These are phyloP conservation scores for Saccharomyces eubayanus DNA, from an alignment of 805 yeast genomes.

Conservation along the genomic window DNA sequence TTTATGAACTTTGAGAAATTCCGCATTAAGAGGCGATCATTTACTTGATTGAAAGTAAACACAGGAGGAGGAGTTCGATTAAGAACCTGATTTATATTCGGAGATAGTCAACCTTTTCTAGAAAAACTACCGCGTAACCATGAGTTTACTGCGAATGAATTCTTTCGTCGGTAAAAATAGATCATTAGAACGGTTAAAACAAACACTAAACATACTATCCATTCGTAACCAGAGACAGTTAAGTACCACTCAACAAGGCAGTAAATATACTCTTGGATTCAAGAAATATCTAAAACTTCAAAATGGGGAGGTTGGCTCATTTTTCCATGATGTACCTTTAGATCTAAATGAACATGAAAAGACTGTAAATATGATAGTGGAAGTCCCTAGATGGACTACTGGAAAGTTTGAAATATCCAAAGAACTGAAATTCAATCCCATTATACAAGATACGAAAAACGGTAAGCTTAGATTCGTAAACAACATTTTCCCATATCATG, in stretches of 20 bases:
- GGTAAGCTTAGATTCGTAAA: constrained; percentile 68
- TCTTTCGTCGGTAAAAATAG: not conserved
- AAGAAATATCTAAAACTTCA: constrained; percentile 38
- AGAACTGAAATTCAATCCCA: constrained; percentile 57
- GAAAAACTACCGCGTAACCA: not conserved
- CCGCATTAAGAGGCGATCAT: not conserved
- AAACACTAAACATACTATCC: constrained; percentile 6
- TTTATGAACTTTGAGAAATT: not conserved
- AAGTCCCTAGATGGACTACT: constrained; percentile 74
- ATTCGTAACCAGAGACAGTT: constrained; percentile 5
- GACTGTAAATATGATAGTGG: constrained; percentile 60
- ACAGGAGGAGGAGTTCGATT: not conserved
- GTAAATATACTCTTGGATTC: constrained; percentile 34
- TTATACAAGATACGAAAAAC: constrained; percentile 69
- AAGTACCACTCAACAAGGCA: constrained; percentile 25
- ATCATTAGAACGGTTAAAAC: constrained; percentile 10
- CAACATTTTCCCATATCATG: constrained; percentile 75
- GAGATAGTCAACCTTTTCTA: not conserved
- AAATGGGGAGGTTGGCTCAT: constrained; percentile 46
- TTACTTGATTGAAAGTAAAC: not conserved
- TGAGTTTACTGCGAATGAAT: not conserved
- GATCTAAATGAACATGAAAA: constrained; percentile 34
- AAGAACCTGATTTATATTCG: not conserved
- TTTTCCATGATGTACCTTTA: constrained; percentile 66
- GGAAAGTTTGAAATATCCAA: constrained; percentile 75